phyloP scores from a whole-genome alignment of 1,139 yeast species.

The Zhuliangozyma blackwelliae region DNA sequence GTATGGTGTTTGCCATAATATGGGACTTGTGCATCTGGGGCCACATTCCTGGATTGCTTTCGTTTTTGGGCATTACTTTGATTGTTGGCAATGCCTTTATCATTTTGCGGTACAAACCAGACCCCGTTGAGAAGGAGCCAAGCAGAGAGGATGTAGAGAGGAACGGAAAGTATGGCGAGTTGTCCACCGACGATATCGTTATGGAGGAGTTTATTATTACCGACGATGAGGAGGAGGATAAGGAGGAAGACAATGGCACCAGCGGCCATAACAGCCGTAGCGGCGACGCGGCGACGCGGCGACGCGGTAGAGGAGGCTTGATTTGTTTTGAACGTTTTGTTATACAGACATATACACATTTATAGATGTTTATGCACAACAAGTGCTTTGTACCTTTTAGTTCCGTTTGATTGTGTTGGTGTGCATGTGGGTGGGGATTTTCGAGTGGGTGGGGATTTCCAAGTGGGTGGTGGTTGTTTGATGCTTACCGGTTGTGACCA shows the following conservation, averaged over 20 bases:
- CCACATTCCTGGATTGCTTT: constrained; percentile 66
- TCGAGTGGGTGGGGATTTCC: no score
- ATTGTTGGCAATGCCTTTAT: constrained; percentile 64
- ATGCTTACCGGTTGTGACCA: no score
- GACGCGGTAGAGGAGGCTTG: neutral
- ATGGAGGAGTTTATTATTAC: constrained; percentile 23
- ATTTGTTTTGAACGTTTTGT: neutral
- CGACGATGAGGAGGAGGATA: constrained; percentile 18
- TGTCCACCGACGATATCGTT: constrained; percentile 17
- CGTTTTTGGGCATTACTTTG: constrained; percentile 63
- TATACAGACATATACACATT: no score
- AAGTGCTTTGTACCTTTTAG: no score
- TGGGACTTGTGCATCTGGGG: constrained; percentile 74
- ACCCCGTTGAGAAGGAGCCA: constrained; percentile 6
- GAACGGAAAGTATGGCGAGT: constrained; percentile 12
- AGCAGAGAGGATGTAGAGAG: constrained; percentile 11
- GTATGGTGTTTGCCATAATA: constrained; percentile 72
- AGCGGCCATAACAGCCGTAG: neutral
- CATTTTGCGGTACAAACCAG: constrained; percentile 50
- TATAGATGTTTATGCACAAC: no score
- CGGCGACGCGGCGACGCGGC: neutral
- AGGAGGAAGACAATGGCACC: neutral
- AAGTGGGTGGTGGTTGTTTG: no score
- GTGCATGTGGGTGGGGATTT: no score
- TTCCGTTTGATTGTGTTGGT: no score